A percentile compares a stretch with the other conserved stretches of the same genome.
Conservation (phyloP, 768 basidiomycete species). For the Lentinula sp. region DNA sequence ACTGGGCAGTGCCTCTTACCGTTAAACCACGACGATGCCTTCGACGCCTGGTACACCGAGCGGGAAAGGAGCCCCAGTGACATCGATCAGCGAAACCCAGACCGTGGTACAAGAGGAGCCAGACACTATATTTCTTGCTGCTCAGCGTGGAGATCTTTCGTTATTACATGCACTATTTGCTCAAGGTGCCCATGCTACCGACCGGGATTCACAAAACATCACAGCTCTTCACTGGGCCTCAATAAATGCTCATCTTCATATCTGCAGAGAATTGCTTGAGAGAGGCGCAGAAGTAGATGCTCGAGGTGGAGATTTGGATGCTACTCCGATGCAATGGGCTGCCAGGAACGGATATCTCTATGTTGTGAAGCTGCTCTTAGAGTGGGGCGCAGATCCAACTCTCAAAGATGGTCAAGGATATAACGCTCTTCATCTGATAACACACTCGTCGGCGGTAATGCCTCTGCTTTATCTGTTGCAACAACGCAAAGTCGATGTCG, state of each 20-base stretch:
- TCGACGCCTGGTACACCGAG: slow-evolving; percentile 1
- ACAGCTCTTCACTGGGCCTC: slow-evolving; percentile 98
- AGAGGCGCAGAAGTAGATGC: slow-evolving; percentile 95
- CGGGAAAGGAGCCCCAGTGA: not conserved
- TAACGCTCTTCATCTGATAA: slow-evolving; percentile 92
- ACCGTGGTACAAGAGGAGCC: not conserved
- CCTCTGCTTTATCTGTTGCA: slow-evolving; percentile 87
- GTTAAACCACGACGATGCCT: not conserved
- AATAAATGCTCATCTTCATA: slow-evolving; percentile 90
- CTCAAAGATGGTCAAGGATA: slow-evolving; percentile 92
- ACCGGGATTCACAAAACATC: slow-evolving; percentile 86
- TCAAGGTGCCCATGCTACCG: slow-evolving; percentile 68
- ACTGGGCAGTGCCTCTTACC: not conserved
- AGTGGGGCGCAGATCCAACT: slow-evolving; percentile 88
- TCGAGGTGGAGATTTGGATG: slow-evolving; percentile 87
- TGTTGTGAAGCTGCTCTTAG: slow-evolving; percentile 86
- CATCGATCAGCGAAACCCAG: not conserved
- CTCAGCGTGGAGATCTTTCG: slow-evolving; percentile 79
- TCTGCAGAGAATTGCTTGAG: slow-evolving; percentile 83
- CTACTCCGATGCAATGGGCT: slow-evolving; percentile 97
- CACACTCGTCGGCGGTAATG: slow-evolving; percentile 93
- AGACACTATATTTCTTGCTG: slow-evolving; percentile 63
- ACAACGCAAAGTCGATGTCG: slow-evolving; percentile 81
- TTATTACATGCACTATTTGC: slow-evolving; percentile 62
- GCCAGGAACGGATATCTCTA: slow-evolving; percentile 96